Conservation (phyloP, 2,329 filamentous ascomycete species). For the Daldinia sp. region DNA sequence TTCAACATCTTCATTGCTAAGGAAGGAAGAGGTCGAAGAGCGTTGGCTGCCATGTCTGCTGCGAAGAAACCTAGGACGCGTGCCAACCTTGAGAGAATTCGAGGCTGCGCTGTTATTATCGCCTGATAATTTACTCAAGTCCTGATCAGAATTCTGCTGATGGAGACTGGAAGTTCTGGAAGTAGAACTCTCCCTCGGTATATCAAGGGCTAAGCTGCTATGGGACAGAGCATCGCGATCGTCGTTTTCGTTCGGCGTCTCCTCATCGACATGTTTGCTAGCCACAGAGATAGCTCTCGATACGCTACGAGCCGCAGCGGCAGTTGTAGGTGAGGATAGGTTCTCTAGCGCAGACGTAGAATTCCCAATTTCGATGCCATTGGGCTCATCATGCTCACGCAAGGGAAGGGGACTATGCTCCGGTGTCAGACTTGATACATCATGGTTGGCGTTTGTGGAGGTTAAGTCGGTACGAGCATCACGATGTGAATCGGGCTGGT, state of each 20-base stretch:
- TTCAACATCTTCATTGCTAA: slow-evolving; percentile 71
- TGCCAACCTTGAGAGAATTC: slow-evolving; percentile 59
- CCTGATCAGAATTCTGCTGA: slow-evolving; percentile 52
- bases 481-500: slow-evolving; percentile 17
- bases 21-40: slow-evolving; percentile 71
- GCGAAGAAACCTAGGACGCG: slow-evolving; percentile 68
- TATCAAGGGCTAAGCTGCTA: slow-evolving; percentile 49
- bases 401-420: slow-evolving; percentile 22
- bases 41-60: slow-evolving; percentile 69
- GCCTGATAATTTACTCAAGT: slow-evolving; percentile 48
- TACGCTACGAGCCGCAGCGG: slow-evolving; percentile 61
- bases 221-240: slow-evolving; percentile 42
- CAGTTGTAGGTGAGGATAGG: slow-evolving; percentile 68
- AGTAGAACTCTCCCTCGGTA: slow-evolving; percentile 50
- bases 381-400: slow-evolving; percentile 16
- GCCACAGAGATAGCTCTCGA: slow-evolving; percentile 65
- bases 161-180: slow-evolving; percentile 49
- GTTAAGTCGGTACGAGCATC: slow-evolving; percentile 18
- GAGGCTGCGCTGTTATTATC: slow-evolving; percentile 64
- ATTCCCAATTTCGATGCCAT: slow-evolving; percentile 48
- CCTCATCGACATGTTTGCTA: slow-evolving; percentile 47
- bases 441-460: slow-evolving; percentile 17
- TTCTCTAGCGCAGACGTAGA: slow-evolving; percentile 65
- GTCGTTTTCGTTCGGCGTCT: slow-evolving; percentile 37
- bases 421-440: slow-evolving; percentile 20